Conservation (phyloP, 371 early-diverging fungal species). For the Mortierella sp. region DNA sequence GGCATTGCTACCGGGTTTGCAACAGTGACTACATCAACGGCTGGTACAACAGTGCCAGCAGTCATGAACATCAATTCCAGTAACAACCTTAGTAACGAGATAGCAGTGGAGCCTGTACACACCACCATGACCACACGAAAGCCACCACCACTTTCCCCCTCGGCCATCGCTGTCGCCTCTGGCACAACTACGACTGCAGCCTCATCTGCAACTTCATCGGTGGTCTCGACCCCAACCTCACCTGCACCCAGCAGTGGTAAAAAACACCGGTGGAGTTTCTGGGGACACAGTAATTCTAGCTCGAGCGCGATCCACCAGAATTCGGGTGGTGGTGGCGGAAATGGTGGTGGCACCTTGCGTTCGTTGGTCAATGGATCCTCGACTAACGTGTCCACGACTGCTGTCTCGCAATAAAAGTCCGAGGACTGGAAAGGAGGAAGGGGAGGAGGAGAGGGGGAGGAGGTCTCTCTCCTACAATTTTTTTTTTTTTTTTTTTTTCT, state of each 20-base stretch:
- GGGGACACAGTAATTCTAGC: constrained; percentile 5
- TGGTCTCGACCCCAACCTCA: background rate
- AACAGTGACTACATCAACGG: constrained; percentile 21
- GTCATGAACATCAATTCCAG: background rate
- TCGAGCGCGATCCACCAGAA: too few species aligned
- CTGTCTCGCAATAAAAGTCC: too few species aligned
- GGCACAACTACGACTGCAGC: background rate
- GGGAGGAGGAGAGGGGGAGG: too few species aligned
- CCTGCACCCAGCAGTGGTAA: constrained; percentile 8
- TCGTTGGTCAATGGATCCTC: too few species aligned
- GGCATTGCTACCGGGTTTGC: constrained; percentile 33
- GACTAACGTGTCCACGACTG: too few species aligned
- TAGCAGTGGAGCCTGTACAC: too few species aligned
- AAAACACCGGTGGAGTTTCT: constrained; percentile 35
- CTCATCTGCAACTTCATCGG: background rate
- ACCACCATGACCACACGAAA: background rate
- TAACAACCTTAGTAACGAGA: too few species aligned
- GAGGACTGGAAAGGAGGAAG: too few species aligned
- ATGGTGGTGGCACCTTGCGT: too few species aligned
- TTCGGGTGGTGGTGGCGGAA: too few species aligned
- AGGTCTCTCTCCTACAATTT: too few species aligned
- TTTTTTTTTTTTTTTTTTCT: too few species aligned
- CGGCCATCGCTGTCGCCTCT: background rate
- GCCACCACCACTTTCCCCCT: constrained; percentile 9
- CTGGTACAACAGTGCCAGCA: background rate